These are phyloP conservation scores for Ordospora colligata DNA, from an alignment of 371 early-diverging fungal species.

Conservation along the genomic window DNA sequence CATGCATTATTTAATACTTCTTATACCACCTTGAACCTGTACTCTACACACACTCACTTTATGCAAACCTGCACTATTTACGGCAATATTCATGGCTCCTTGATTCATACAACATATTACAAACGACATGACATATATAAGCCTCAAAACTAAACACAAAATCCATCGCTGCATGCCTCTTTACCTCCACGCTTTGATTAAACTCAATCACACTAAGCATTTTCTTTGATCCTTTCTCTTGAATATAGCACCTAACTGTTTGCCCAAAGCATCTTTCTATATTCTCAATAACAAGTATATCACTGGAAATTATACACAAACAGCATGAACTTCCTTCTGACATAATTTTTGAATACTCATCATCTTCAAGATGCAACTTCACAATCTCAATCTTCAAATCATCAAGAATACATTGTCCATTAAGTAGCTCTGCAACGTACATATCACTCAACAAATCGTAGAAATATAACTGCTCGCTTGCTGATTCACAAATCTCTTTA, in stretches of 20 bases:
- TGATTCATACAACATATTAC: neutral
- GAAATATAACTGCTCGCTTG: neutral
- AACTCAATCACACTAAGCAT: neutral
- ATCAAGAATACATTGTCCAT: neutral
- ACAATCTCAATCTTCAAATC: neutral
- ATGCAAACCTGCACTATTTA: too few species aligned
- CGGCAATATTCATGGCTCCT: too few species aligned
- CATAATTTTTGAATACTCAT: neutral
- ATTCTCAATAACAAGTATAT: neutral
- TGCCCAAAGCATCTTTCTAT: neutral
- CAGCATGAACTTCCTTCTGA: neutral
- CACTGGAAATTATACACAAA: neutral
- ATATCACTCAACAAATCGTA: neutral
- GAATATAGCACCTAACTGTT: neutral
- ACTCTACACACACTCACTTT: too few species aligned
- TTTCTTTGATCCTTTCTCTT: neutral
- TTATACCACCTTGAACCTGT: too few species aligned
- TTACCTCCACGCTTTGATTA: neutral
- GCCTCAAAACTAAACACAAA: neutral
- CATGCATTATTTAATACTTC: too few species aligned
- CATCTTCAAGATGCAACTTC: neutral
- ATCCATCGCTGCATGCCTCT: neutral
- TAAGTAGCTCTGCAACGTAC: neutral
- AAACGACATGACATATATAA: neutral
- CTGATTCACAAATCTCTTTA: neutral